Percentiles rank a stretch among this genome's conserved stretches.
These are phyloP conservation scores for Escovopsis sp. DNA, from an alignment of 2,329 filamentous ascomycete species.

Conservation along the genomic window DNA sequence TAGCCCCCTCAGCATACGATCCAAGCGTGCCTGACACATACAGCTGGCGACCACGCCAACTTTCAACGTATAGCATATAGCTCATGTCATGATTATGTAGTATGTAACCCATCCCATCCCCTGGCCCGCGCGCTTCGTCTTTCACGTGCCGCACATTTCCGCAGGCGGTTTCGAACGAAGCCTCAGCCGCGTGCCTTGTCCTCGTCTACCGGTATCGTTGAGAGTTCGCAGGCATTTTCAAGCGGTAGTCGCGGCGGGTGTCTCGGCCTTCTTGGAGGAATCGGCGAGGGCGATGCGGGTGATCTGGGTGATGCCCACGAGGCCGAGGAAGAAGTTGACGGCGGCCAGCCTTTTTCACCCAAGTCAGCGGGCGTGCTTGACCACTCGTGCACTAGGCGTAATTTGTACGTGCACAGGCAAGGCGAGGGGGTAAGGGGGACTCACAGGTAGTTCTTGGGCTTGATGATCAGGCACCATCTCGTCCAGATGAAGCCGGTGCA, in stretches of 20 bases:
- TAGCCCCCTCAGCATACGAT: too few relatives aligned
- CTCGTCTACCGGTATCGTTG: too few relatives aligned
- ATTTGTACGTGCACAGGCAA: neutral
- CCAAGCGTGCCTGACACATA: too few relatives aligned
- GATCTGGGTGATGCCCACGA: conserved; percentile 73
- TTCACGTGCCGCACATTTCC: too few relatives aligned
- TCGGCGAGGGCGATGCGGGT: conserved; percentile 59
- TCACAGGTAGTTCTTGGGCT: conserved; percentile 78
- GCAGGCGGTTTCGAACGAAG: too few relatives aligned
- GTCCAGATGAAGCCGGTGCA: conserved; percentile 95
- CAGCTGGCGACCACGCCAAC: too few relatives aligned
- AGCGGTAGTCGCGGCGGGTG: conserved; percentile 23
- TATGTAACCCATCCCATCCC: too few relatives aligned
- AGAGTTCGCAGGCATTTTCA: conserved; percentile 3
- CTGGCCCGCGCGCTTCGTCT: too few relatives aligned
- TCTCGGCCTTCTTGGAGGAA: conserved; percentile 34
- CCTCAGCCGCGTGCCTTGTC: too few relatives aligned
- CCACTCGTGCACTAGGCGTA: too few relatives aligned
- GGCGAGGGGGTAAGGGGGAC: conserved; percentile 15
- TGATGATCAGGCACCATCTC: conserved; percentile 95
- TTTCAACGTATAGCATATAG: too few relatives aligned
- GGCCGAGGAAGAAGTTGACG: conserved; percentile 95
- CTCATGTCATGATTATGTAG: too few relatives aligned
- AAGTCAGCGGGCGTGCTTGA: neutral
- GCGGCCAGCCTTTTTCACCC: conserved; percentile 53